A percentile compares a stretch with the other conserved stretches of the same genome.
phyloP scores from a whole-genome alignment of 108 stramenopile species.

The Craspedostauros australis region DNA sequence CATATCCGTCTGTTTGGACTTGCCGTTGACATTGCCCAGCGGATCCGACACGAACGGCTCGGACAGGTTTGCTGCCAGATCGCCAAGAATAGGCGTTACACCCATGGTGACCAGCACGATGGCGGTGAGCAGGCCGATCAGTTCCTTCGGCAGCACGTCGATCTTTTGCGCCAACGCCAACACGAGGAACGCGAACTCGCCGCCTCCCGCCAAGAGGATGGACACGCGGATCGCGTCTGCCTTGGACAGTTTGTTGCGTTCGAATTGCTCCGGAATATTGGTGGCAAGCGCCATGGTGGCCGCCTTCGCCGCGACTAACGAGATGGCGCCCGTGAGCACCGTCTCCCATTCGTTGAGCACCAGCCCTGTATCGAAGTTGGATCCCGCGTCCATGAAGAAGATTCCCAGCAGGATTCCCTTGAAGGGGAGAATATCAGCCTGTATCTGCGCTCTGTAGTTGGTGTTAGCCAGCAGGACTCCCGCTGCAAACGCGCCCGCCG shows the following conservation, averaged over 20 bases:
- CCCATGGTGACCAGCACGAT: slow-evolving; percentile 71
- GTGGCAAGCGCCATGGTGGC: slow-evolving; percentile 30
- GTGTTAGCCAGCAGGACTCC: slow-evolving; percentile 73
- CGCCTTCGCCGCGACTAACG: slow-evolving; percentile 46
- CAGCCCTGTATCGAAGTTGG: slow-evolving; percentile 51
- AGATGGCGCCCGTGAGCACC: slow-evolving; percentile 40
- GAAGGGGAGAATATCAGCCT: slow-evolving; percentile 71
- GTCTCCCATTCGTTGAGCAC: slow-evolving; percentile 47
- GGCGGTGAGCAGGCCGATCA: slow-evolving; percentile 51
- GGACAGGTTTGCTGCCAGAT: slow-evolving; percentile 36
- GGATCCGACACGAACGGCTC: slow-evolving; percentile 13
- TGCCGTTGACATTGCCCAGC: slow-evolving; percentile 7
- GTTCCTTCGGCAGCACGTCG: slow-evolving; percentile 44
- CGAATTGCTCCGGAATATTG: slow-evolving; percentile 44
- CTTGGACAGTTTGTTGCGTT: slow-evolving; percentile 41
- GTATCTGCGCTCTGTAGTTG: slow-evolving; percentile 69
- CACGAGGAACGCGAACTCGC: slow-evolving; percentile 74
- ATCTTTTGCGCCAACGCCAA: slow-evolving; percentile 55
- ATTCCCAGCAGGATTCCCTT: slow-evolving; percentile 69
- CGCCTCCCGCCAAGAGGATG: slow-evolving; percentile 54
- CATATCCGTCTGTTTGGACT: neutral
- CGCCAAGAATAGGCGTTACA: slow-evolving; percentile 62
- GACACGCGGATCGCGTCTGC: slow-evolving; percentile 48
- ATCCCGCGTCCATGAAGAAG: slow-evolving; percentile 76
- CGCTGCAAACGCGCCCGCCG: slow-evolving; percentile 77